A percentile compares a stretch with the other conserved stretches of the same genome.
These are phyloP conservation scores for Globisporangium apiculatum DNA, from an alignment of 352 stramenopile genomes.

Conservation along the genomic window DNA sequence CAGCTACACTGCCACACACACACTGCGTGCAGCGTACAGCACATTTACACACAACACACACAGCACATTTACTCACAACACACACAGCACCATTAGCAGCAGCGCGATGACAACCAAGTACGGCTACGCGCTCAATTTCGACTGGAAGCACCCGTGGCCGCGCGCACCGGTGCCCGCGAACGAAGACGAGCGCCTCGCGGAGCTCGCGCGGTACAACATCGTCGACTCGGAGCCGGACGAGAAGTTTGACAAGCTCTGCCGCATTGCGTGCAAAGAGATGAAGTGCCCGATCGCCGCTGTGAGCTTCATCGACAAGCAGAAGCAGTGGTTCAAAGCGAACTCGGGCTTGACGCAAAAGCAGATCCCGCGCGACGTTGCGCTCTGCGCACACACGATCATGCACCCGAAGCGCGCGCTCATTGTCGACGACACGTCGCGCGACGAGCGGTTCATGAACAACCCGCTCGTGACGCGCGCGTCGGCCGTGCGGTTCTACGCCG, in stretches of 20 bases:
- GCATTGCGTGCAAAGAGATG: conserved; percentile 86
- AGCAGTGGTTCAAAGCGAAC: conserved; percentile 87
- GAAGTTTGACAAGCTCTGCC: conserved; percentile 84
- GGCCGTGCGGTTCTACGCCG: conserved; percentile 78
- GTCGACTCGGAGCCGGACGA: conserved; percentile 78
- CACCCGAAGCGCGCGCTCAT: conserved; percentile 74
- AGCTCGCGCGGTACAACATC: conserved; percentile 67
- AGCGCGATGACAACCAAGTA: conserved; percentile 29
- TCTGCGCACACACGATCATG: conserved; percentile 86
- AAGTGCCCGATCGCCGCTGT: conserved; percentile 84
- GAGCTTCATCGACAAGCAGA: conserved; percentile 82
- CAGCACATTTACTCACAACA: too few relatives aligned
- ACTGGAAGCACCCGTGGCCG: conserved; percentile 83
- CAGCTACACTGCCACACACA: too few relatives aligned
- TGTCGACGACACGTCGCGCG: conserved; percentile 74
- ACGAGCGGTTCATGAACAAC: conserved; percentile 82
- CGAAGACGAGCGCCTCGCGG: conserved; percentile 58
- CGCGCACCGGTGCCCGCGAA: conserved; percentile 59
- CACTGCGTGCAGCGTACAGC: too few relatives aligned
- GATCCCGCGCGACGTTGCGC: conserved; percentile 75
- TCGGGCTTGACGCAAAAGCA: conserved; percentile 75
- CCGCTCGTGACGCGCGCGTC: conserved; percentile 75
- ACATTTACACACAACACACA: too few relatives aligned
- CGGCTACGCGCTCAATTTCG: conserved; percentile 76
- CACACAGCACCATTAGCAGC: neutral